A percentile compares a stretch with the other conserved stretches of the same genome.
Conservation (phyloP, 176 grass and related monocot species). For the Zoysia japonica region DNA sequence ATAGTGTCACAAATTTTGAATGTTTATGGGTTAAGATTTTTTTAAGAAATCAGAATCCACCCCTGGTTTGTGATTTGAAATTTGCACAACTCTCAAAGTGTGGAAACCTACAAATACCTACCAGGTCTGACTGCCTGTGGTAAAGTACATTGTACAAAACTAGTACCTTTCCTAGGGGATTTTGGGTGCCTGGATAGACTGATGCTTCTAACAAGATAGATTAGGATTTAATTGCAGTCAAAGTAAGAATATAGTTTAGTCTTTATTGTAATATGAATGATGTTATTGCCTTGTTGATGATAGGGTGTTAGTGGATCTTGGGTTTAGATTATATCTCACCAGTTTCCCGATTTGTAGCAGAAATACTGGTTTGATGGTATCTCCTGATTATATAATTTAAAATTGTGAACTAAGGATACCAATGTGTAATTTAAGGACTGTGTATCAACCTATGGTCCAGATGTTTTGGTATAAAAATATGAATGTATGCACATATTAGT, state of each 20-base stretch:
- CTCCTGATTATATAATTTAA: neutral
- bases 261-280: neutral
- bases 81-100: neutral
- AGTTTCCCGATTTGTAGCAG: neutral
- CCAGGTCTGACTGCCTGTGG: neutral
- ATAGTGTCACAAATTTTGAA: neutral
- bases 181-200: neutral
- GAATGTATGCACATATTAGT: neutral
- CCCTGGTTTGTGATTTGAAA: neutral
- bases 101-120: too few species aligned
- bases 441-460: neutral
- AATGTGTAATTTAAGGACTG: neutral
- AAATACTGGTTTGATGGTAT: neutral
- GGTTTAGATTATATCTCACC: neutral
- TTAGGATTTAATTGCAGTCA: neutral
- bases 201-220: neutral
- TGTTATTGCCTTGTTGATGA: neutral
- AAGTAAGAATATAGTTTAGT: slow-evolving; percentile 6
- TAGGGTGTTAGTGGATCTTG: neutral
- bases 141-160: neutral
- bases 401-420: neutral
- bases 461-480: neutral
- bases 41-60: neutral
- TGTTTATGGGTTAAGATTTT: neutral
- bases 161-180: neutral